A percentile compares a stretch with the other conserved stretches of the same genome.
These are phyloP conservation scores for Chaetothyriales sp. DNA, from an alignment of 2,329 filamentous ascomycete species.

Conservation along the genomic window DNA sequence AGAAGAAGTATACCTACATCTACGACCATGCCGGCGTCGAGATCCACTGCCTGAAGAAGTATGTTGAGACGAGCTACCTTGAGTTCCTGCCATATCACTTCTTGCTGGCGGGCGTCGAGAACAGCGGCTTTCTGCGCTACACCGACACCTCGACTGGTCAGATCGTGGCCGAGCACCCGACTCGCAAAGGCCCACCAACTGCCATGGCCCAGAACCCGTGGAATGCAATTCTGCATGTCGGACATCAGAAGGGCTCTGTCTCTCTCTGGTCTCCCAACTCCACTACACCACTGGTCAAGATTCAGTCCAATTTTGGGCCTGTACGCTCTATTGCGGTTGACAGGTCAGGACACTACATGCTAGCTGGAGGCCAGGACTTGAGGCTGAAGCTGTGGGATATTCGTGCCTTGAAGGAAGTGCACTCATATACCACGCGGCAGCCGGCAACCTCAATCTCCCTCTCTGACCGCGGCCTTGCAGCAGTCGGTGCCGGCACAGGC, in stretches of 20 bases:
- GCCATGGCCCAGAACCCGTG: conserved; percentile 76
- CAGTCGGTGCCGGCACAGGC: conserved; percentile 80
- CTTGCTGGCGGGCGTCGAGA: conserved; percentile 58
- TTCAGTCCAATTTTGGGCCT: conserved; percentile 77
- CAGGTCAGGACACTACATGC: conserved; percentile 87
- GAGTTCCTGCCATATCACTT: conserved; percentile 96
- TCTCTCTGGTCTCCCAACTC: conserved; percentile 93
- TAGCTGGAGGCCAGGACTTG: conserved; percentile 74
- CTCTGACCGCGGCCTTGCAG: conserved; percentile 74
- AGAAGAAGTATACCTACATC: conserved; percentile 94
- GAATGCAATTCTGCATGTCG: conserved; percentile 82
- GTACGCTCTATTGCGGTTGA: conserved; percentile 76
- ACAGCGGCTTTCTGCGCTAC: conserved; percentile 76
- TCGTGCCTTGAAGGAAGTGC: conserved; percentile 81
- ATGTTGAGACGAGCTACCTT: conserved; percentile 81
- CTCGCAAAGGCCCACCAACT: conserved; percentile 67
- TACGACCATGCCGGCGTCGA: conserved; percentile 87
- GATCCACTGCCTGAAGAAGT: conserved; percentile 77
- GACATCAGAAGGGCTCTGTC: conserved; percentile 88
- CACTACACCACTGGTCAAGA: conserved; percentile 71
- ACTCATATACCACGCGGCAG: conserved; percentile 69
- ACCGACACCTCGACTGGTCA: conserved; percentile 91
- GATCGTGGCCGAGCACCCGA: conserved; percentile 70
- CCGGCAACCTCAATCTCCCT: conserved; percentile 75
- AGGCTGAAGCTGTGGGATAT: conserved; percentile 96